These are phyloP conservation scores for Paraurostyla sp. DNA, from an alignment of 73 alveolate genomes.

Conservation along the genomic window DNA sequence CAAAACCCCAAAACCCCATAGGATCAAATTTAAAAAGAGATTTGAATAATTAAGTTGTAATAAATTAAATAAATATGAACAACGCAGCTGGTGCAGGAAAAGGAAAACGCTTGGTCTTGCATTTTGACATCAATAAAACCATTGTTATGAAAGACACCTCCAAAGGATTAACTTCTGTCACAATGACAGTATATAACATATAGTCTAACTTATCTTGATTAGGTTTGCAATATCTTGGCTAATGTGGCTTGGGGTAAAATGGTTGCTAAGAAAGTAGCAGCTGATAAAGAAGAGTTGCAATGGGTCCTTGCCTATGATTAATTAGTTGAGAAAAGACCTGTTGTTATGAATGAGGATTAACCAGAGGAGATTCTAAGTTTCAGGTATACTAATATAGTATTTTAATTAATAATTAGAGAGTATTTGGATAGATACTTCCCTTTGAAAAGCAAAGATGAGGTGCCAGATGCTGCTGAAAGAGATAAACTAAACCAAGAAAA, in stretches of 20 bases:
- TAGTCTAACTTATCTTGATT: neutral
- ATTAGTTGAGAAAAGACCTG: slow-evolving; percentile 53
- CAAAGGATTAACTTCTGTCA: slow-evolving; percentile 66
- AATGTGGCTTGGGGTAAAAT: slow-evolving; percentile 86
- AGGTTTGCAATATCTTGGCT: slow-evolving; percentile 77
- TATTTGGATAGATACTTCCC: slow-evolving; percentile 68
- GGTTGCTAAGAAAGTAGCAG: slow-evolving; percentile 74
- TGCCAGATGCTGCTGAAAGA: slow-evolving; percentile 59
- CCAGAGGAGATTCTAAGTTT: slow-evolving; percentile 81
- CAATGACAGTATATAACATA: slow-evolving; percentile 55
- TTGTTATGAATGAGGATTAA: slow-evolving; percentile 54
- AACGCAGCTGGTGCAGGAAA: no score
- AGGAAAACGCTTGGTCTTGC: slow-evolving; percentile 80
- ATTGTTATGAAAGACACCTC: slow-evolving; percentile 82
- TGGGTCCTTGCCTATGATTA: slow-evolving; percentile 78
- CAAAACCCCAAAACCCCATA: no score
- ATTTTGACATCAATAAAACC: slow-evolving; percentile 89
- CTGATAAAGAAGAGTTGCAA: slow-evolving; percentile 78
- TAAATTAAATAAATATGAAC: no score
- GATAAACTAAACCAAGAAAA: slow-evolving; percentile 59
- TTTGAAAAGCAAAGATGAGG: slow-evolving; percentile 39
- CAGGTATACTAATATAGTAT: slow-evolving; percentile 43
- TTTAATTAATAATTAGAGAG: slow-evolving; percentile 31
- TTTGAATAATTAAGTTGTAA: no score
- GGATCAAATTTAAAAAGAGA: no score